These are phyloP conservation scores for Hortiboletus flavorubellus DNA, from an alignment of 768 basidiomycete species.

Conservation along the genomic window DNA sequence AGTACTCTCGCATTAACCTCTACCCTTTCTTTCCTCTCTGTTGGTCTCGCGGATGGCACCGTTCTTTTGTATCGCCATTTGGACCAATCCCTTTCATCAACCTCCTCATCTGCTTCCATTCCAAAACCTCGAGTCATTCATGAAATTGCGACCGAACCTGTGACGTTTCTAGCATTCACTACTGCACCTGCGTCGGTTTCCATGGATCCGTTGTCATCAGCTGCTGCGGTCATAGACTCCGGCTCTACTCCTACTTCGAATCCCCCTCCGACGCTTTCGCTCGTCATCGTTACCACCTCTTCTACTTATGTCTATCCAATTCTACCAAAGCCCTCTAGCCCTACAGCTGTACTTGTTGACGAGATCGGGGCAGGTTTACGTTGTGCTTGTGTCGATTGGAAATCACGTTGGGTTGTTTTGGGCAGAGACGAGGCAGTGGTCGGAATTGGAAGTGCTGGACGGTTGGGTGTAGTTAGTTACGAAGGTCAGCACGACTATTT, in stretches of 20 bases:
- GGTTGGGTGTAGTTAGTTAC: conserved; percentile 85
- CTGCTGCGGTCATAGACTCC: conserved; percentile 3
- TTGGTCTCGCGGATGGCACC: conserved; percentile 93
- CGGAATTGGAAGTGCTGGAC: conserved; percentile 74
- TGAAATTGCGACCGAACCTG: conserved; percentile 82
- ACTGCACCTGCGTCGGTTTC: conserved; percentile 29
- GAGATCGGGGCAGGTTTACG: conserved; percentile 84
- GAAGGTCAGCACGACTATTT: conserved; percentile 58
- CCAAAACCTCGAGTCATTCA: conserved; percentile 85
- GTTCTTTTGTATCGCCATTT: conserved; percentile 90
- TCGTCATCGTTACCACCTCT: conserved; percentile 89
- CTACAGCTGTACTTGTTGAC: conserved; percentile 67
- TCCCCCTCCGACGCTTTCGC: conserved; percentile 45
- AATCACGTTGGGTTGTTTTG: conserved; percentile 70
- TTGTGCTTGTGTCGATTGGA: conserved; percentile 80
- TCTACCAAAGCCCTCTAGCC: conserved; percentile 66
- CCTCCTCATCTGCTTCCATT: conserved; percentile 64
- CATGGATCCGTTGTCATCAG: conserved; percentile 20
- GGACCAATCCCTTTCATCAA: conserved; percentile 79
- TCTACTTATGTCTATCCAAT: conserved; percentile 75
- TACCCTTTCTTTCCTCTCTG: conserved; percentile 77
- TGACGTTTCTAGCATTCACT: conserved; percentile 89
- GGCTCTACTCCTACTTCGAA: not conserved
- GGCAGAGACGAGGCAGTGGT: conserved; percentile 93
- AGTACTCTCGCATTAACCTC: conserved; percentile 77